Evolutionary conservation across 441 rosid species (phyloP), one percentile per base, ranked within the genome.

Genomic region (Adansonia madagascariensis): DNA sequence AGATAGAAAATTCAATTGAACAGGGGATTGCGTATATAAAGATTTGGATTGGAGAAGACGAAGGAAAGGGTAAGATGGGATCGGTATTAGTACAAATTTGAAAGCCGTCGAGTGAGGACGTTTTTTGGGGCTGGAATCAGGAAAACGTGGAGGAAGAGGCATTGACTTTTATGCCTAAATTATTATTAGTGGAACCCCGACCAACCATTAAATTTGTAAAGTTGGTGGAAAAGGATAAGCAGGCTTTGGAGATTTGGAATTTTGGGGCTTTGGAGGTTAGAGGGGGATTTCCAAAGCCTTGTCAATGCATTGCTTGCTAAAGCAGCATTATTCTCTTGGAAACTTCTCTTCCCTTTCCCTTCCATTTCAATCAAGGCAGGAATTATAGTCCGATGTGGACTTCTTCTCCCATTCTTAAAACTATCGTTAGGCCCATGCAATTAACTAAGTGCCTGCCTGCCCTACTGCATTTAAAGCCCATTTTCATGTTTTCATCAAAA

Each of bases 381-480:
- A 31, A 12, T 65, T 65, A 24, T 18, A 4, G 3, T 43, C 31
- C 52, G 71, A 66, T 43, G 71, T 66, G 52, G 71, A 66, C 35
- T 66, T 14, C 53, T 44, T 44, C 22, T 24, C 53, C 20, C 3
- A 43, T 66, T 66, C 71, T 9, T 63, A 35, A 64, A n/a, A 31
- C n/a, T 3, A 64, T 35, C 10, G 1, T 44, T 43, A 17, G 8
- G 52, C 71, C 71, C 52, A 43, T 41, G 14, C 22, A 41, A 24
- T 24, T 41, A 39, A 39, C 20, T 14, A 1, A n/a, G 6, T 8
- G 5, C 62, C 1, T 3, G 31, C 31, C 8, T 27, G 31, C 7
- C 71, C 71, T 1, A 43, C 71, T 43, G 3, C n/a, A 66, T 18
- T 66, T 43, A 43, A 9, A 66, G n/a, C 71, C 31, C 71, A 43